These are phyloP conservation scores for Malassezia pachydermatis DNA, from an alignment of 1,284 basidiomycete species.

Conservation along the genomic window DNA sequence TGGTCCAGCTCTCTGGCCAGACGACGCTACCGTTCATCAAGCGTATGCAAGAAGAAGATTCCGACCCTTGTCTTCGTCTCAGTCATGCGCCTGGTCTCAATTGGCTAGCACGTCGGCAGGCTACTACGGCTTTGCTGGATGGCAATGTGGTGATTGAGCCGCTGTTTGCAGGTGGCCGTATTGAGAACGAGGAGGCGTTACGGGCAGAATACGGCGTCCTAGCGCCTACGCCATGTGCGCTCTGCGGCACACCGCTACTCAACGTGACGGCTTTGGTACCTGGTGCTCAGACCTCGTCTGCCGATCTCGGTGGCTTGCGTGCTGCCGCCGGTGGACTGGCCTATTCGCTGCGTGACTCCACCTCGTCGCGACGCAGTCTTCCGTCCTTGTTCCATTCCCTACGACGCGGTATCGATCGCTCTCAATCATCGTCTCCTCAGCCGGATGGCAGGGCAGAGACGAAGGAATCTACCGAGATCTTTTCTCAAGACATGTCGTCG, in stretches of 20 bases:
- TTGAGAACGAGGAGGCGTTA: slow-evolving; percentile 30
- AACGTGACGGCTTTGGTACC: slow-evolving; percentile 32
- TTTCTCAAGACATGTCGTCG: background rate
- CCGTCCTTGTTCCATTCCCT: slow-evolving; percentile 14
- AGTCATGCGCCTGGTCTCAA: slow-evolving; percentile 88
- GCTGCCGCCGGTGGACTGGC: background rate
- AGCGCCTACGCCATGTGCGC: slow-evolving; percentile 37
- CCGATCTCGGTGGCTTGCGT: background rate
- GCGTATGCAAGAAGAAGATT: slow-evolving; percentile 73
- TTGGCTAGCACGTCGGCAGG: slow-evolving; percentile 80
- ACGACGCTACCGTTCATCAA: slow-evolving; percentile 69
- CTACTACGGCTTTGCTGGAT: slow-evolving; percentile 71
- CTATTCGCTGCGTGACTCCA: background rate
- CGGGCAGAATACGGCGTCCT: slow-evolving; percentile 29
- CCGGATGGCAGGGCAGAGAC: background rate
- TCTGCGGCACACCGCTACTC: slow-evolving; percentile 38
- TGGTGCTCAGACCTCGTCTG: background rate
- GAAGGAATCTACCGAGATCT: background rate
- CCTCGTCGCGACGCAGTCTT: slow-evolving; percentile 7
- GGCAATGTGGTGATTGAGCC: slow-evolving; percentile 86
- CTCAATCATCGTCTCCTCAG: background rate
- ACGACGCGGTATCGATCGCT: slow-evolving; percentile 7
- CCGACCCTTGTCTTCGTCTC: slow-evolving; percentile 82
- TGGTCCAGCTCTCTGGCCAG: slow-evolving; percentile 44
- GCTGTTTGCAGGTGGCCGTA: slow-evolving; percentile 52